Conservation (phyloP, 176 grass and related monocot species). For the Oryza rufipogon region DNA sequence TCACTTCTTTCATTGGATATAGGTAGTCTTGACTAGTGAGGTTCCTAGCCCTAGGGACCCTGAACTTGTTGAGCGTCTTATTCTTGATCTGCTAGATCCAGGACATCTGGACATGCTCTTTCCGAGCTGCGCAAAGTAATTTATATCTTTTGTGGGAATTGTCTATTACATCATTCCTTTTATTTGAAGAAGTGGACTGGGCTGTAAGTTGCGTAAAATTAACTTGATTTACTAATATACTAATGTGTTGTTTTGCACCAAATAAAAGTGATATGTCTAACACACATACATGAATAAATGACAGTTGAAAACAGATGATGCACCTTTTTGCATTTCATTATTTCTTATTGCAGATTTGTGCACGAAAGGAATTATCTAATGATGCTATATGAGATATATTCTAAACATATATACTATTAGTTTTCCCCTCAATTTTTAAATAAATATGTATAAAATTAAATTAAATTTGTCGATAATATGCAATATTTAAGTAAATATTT, state of each 20-base stretch:
- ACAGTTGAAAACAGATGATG: not conserved
- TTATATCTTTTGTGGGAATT: not conserved
- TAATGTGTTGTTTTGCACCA: not conserved
- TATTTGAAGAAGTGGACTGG: not conserved
- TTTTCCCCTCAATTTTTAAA: not conserved
- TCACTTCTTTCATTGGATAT: not conserved
- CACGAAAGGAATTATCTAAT: too few relatives aligned
- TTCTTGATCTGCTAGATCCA: not conserved
- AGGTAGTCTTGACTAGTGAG: not conserved
- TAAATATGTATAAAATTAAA: not conserved
- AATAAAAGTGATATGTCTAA: not conserved
- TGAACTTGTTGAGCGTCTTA: not conserved
- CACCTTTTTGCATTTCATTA: too few relatives aligned
- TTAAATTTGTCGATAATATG: not conserved
- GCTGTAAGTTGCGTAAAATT: not conserved
- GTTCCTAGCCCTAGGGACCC: not conserved
- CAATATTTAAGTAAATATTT: not conserved
- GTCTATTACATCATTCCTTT: not conserved
- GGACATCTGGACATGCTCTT: not conserved
- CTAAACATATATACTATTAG: not conserved
- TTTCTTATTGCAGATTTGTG: too few relatives aligned
- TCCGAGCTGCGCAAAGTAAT: not conserved
- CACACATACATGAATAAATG: not conserved
- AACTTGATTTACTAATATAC: not conserved
- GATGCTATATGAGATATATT: not conserved